These are phyloP conservation scores for Blastomyces gilchristii DNA, from an alignment of 2,329 filamentous ascomycete species.

Conservation along the genomic window DNA sequence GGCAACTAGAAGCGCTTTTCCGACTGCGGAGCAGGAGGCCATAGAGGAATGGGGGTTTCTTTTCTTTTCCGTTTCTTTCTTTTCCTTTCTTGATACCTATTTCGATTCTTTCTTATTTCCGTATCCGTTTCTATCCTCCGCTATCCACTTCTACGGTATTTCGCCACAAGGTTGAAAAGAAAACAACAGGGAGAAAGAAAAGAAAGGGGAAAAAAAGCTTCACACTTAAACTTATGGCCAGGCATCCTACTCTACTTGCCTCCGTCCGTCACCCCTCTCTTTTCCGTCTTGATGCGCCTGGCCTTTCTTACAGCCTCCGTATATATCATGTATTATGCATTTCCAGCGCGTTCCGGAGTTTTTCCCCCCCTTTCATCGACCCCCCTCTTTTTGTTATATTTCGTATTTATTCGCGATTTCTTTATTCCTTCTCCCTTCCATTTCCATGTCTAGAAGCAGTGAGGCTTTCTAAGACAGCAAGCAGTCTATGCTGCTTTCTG, in stretches of 20 bases:
- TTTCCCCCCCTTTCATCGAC: not conserved
- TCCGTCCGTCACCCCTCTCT: not conserved
- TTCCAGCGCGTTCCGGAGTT: slow-evolving; percentile 1
- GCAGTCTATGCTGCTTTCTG: not conserved
- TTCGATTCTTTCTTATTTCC: not conserved
- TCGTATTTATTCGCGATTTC: not conserved
- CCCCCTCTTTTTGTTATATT: not conserved
- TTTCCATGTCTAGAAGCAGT: not conserved
- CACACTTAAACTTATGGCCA: too few species aligned
- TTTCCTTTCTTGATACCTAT: not conserved
- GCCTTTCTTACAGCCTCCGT: not conserved
- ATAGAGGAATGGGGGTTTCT: not conserved
- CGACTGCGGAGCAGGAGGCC: not conserved
- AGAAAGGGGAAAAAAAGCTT: too few species aligned
- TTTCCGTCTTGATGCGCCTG: not conserved
- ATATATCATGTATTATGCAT: not conserved
- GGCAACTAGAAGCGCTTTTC: not conserved
- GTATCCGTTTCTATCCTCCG: not conserved
- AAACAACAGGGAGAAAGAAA: too few species aligned
- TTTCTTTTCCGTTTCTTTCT: not conserved
- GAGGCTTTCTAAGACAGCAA: not conserved
- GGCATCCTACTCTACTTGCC: too few species aligned
- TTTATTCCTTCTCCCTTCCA: not conserved
- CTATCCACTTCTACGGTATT: too few species aligned
- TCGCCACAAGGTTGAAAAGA: too few species aligned